Base-by-base conservation (phyloP, 805 yeast species). In the Candida morakotiae region DNA sequence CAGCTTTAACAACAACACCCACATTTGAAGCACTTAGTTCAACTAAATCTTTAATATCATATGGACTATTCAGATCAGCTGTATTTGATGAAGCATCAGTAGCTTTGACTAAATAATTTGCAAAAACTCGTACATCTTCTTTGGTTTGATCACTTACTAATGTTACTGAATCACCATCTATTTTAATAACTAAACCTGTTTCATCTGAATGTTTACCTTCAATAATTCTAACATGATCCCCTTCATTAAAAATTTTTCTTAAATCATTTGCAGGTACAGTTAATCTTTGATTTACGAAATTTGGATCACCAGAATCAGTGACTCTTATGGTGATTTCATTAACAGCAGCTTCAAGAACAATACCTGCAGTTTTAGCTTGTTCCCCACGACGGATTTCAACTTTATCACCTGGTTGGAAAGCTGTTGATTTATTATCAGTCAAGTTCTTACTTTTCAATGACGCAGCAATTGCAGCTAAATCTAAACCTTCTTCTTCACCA, bases 371-470 rank as follows among this genome's bases (percentile, higher is more conserved):
- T 42, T 91, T 94, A 31, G 89, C 79, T 63, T 89, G 97, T 64
- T 93, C 98, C 56, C 98, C 98, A 46, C 80, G 79, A 36, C 85
- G 73, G 34, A 93, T 85, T 62, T 89, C 96, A 33, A 93, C 96
- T 48, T 85, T 77, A 59, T 93, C 98, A 48, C 96, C 97, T 5
- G 94, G 87, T 59, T 87, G 96, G 67, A 89, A 91, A 6, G 67
- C 58, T 24, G 64, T 55, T 9, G 62, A 53, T 30, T 49, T 51
- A 18, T 54, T 53, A 4, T 44, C 51, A 13, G 53, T 61, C 24
- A 49, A 47, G 32, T 55, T 58, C 46, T 60, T 61, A 45, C 77
- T 76, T 55, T 86, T 86, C 48, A 93, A 70, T n/a, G 87, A 77
- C 44, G 88, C 87, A 1, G 96, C 93, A 47, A 93, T 79, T 0